Evolutionary conservation across 106 monocot species (phyloP), one percentile per base, ranked within the genome.

Genomic region (Xerophyta viscosa): DNA sequence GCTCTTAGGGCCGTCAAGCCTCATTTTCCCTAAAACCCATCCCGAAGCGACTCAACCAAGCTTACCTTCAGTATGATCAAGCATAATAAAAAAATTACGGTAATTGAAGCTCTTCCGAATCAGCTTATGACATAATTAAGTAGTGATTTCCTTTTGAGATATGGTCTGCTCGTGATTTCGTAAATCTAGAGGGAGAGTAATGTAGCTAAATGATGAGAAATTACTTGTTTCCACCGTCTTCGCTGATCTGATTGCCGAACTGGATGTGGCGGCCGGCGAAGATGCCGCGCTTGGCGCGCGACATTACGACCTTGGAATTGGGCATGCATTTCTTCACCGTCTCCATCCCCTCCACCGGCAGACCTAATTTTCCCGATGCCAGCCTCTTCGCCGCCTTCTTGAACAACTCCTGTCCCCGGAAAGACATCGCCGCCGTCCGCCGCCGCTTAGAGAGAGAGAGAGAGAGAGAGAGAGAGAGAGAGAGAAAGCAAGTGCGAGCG

Each of bases 151-250:
- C n/a, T n/a, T n/a, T n/a, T n/a, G n/a, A n/a, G n/a, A n/a, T n/a
- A n/a, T n/a, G n/a, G n/a, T n/a, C n/a, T n/a, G n/a, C n/a, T n/a
- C n/a, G n/a, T n/a, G n/a, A n/a, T n/a, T n/a, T n/a, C n/a, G n/a
- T n/a, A n/a, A n/a, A n/a, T n/a, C n/a, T n/a, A n/a, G n/a, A n/a
- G n/a, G n/a, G n/a, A n/a, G n/a, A n/a, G n/a, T n/a, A n/a, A n/a
- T n/a, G n/a, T n/a, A n/a, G n/a, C n/a, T n/a, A n/a, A n/a, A n/a
- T n/a, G n/a, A n/a, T n/a, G n/a, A n/a, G n/a, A n/a, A 59, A 3
- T 39, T 78, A 91, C 91, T 91, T 91, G 91, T 91, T 91, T 27
- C 86, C 86, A 9, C 91, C 86, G 39, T 82, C 82, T 33, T 86
- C 82, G 63, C 82, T 75, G 61, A 91, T 64, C 57, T 81, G 58